Base-by-base conservation (phyloP, 768 basidiomycete genomes). In the Collybia sp. region DNA sequence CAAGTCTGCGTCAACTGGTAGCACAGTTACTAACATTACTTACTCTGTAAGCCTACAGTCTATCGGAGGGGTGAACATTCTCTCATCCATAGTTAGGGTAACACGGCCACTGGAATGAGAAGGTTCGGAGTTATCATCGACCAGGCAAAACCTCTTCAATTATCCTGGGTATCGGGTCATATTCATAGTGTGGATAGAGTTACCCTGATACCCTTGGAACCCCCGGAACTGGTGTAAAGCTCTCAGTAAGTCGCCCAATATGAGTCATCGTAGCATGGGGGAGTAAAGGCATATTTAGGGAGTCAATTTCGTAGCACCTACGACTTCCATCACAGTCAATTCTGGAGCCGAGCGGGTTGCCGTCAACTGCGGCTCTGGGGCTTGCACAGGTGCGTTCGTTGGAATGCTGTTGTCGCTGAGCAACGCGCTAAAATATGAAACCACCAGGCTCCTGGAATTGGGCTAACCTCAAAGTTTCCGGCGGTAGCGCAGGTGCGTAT, bases 41-140 rank as follows among this genome's bases (percentile, higher is more conserved):
- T 82, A 76, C 58, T 66, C 64, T 1, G 76, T 76, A 54, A 39
- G 68, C 16, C 39, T 20, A 5, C 11, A 3, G n/a, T 45, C 12
- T 11, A 25, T 40, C 40, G 53, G 9, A 51, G 30, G 20, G 5
- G 42, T 16, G 12, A 12, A 16, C 12, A 10, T 12, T 42, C 5
- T 20, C 38, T 40, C 31, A 15, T 44, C 49, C 36, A 37, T 12
- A 12, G 8, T 8, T n/a, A 77, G 70, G 76, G 69, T 31, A 84
- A 85, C 58, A 76, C 69, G 12, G 79, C 72, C 2, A 73, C 60
- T 8, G 75, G 75, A 9, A 65, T 75, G 8, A 65, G 62, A 1
- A 15, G 57, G 25, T 85, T 74, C 46, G 84, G 83, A 30, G 61
- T 85, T 0, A 43, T 86, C 49, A 81, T 86, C 31, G 77, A 82